Evolutionary conservation across 805 yeast genomes (phyloP), one percentile per base, ranked within the genome.

Genomic region (Zygosaccharomyces bisporus): DNA sequence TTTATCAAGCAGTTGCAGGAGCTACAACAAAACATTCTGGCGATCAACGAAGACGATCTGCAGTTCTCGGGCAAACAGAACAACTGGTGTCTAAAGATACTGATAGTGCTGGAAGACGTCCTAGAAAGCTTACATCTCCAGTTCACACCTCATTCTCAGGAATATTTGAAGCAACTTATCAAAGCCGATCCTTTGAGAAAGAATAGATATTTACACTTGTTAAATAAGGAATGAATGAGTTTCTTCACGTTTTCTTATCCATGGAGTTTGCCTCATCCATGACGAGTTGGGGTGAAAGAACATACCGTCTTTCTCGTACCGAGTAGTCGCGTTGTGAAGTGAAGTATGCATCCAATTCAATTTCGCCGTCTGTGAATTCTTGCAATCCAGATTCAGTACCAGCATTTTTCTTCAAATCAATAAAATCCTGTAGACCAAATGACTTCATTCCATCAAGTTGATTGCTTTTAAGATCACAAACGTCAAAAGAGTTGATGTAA

Each of bases 11-110:
- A 84, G 1, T 58, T 86, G 8, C 48, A 65, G 1, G 58, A 64
- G 1, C 79, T 85, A 39, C 61, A 79, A 6, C 48, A 55, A 1
- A 71, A 71, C 16, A 71, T 89, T 6, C 58, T 71, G 5, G 88
- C 85, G 49, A 72, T 90, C 42, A 81, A 84, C 55, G 80, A 76
- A 27, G 73, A 86, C 38, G 98, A 93, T 57, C 70, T 73, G 25
- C 86, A 79, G 5, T 89, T 87, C 55, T 71, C 70, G 49, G 81
- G 77, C 0, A 61, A 57, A 42, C 86, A 81, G 46, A 81, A 83
- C 56, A 73, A 72, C 37, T 84, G 95, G 91, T 89, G 96, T 56
- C 63, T 86, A 48, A 83, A 86, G 54, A 69, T 77, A 9, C 67
- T 79, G 16, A 62, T 83, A 24, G 71, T 73, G 19, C 66, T 79